These are phyloP conservation scores for Alternaria dauci DNA, from an alignment of 2,329 filamentous ascomycete species.

Conservation along the genomic window DNA sequence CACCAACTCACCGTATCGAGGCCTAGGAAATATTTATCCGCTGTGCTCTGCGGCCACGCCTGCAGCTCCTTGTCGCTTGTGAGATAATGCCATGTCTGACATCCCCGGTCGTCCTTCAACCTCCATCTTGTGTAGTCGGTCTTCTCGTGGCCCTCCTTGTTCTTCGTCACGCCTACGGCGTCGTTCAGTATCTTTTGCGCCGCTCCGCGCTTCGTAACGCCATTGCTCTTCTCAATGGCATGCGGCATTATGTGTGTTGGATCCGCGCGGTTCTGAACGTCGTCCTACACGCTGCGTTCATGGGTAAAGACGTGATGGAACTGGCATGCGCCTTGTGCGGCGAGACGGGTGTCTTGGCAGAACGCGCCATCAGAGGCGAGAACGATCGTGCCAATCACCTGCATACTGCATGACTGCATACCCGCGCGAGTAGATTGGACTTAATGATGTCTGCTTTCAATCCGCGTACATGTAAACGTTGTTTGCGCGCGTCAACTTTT, in stretches of 20 bases:
- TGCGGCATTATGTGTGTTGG: conserved; percentile 25
- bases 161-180: conserved; percentile 23
- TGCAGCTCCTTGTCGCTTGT: conserved; percentile 72
- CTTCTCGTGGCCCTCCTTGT: conserved; percentile 48
- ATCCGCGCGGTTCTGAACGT: not conserved
- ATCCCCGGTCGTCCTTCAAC: conserved; percentile 79
- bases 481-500: not conserved
- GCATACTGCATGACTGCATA: not conserved
- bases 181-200: conserved; percentile 20
- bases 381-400: not conserved
- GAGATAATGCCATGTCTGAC: conserved; percentile 95
- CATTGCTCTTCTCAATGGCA: conserved; percentile 36
- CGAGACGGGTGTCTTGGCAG: conserved; percentile 33
- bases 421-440: not conserved
- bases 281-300: conserved; percentile 2
- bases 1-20: conserved; percentile 71
- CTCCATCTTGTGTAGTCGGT: conserved; percentile 89
- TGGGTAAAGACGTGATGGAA: conserved; percentile 11
- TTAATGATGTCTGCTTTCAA: not conserved
- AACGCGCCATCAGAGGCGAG: conserved; percentile 15
- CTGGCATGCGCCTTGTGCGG: conserved; percentile 6
- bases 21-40: conserved; percentile 90
- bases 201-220: conserved; percentile 27
- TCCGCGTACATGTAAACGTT: not conserved
- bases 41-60: conserved; percentile 83